These are phyloP conservation scores for Tolypocladium endophyticum DNA, from an alignment of 2,329 filamentous ascomycete genomes.

Conservation along the genomic window DNA sequence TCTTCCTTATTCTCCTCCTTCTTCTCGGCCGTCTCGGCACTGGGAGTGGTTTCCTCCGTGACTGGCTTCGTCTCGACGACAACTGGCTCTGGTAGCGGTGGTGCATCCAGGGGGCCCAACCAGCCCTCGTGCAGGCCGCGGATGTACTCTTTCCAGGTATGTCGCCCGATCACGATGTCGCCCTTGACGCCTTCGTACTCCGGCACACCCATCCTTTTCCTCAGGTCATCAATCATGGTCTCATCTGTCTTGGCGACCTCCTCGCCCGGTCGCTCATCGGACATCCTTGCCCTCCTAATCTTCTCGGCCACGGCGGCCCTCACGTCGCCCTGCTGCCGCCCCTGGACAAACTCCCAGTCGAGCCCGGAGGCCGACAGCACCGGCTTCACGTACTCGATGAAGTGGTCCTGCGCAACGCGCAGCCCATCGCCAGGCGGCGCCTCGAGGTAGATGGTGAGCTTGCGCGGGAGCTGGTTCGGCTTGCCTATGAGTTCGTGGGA, in stretches of 20 bases:
- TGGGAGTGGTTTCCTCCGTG: slow-evolving; percentile 8
- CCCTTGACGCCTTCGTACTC: slow-evolving; percentile 67
- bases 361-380: slow-evolving; percentile 79
- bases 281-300: slow-evolving; percentile 61
- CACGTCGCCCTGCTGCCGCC: slow-evolving; percentile 84
- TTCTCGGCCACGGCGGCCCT: slow-evolving; percentile 77
- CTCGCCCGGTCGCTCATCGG: slow-evolving; percentile 41
- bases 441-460: slow-evolving; percentile 75
- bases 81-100: slow-evolving; percentile 24
- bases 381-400: slow-evolving; percentile 91
- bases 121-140: slow-evolving; percentile 91
- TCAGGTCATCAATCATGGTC: slow-evolving; percentile 49
- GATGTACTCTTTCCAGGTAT: slow-evolving; percentile 97
- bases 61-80: slow-evolving; percentile 11
- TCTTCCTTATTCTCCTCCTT: slow-evolving; percentile 26
- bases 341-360: slow-evolving; percentile 95
- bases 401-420: slow-evolving; percentile 81
- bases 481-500: slow-evolving; percentile 61
- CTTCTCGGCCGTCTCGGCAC: slow-evolving; percentile 10
- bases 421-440: slow-evolving; percentile 81
- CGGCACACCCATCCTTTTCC: slow-evolving; percentile 55
- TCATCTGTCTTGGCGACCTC: slow-evolving; percentile 36
- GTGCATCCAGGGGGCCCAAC: slow-evolving; percentile 71
- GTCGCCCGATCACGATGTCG: slow-evolving; percentile 79
- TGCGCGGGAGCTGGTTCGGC: slow-evolving; percentile 65